Percentiles rank a stretch among this genome's conserved stretches.
These are phyloP conservation scores for Trichoderma endophyticum DNA, from an alignment of 2,329 filamentous ascomycete species.

Conservation along the genomic window DNA sequence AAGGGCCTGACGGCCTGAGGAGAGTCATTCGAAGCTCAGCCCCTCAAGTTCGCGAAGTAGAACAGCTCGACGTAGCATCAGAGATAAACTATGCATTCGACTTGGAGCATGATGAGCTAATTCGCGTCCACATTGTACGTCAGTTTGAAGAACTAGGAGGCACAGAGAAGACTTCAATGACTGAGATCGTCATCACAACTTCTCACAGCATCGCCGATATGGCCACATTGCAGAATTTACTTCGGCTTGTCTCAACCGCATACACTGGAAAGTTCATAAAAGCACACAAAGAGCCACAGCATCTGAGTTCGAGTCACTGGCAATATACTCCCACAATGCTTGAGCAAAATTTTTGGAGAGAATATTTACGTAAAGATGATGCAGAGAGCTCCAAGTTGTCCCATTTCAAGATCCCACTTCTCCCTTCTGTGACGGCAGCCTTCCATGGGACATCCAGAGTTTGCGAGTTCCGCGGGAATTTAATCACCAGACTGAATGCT, in stretches of 20 bases:
- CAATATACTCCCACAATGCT: background rate
- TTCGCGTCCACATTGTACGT: background rate
- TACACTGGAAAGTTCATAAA: background rate
- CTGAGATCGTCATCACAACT: constrained; percentile 9
- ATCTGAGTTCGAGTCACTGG: background rate
- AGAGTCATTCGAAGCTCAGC: background rate
- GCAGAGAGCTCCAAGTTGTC: background rate
- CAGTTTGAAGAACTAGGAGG: background rate
- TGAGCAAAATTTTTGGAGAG: background rate
- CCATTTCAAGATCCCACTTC: background rate
- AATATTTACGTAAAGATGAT: background rate
- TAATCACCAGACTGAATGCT: background rate
- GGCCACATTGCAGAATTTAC: constrained; percentile 14
- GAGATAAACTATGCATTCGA: background rate
- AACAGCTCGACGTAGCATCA: background rate
- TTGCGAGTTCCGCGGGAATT: background rate
- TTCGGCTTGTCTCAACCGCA: background rate
- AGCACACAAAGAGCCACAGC: background rate
- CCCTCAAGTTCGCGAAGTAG: background rate
- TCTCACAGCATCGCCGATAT: constrained; percentile 14
- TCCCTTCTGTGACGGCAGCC: background rate
- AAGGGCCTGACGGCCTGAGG: background rate
- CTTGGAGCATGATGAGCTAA: background rate
- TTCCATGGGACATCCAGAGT: background rate
- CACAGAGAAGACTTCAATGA: background rate